Base-by-base conservation (phyloP, 2,329 filamentous ascomycete genomes). In the Nannizziopsis arthrosporioides region DNA sequence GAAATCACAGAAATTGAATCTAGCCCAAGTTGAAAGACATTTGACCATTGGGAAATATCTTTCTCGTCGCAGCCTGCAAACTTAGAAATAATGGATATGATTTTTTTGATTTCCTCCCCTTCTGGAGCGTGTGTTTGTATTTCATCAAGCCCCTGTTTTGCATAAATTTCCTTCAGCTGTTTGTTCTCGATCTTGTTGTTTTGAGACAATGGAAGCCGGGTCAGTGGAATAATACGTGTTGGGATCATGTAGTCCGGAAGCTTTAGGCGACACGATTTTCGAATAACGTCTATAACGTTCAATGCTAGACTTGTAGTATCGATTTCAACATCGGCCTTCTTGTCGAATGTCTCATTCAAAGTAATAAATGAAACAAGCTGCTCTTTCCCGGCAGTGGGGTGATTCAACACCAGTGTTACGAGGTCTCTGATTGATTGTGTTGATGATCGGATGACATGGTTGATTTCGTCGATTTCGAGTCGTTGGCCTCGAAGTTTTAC, bases 241-340 rank as follows among this genome's bases (percentile, higher is more conserved):
- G 89, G 90, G 1, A 95, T 77, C 89, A 95, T 95, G 62, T 95
- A 95, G 0, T 75, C 76, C 0, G 89, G 85, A 2, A 95, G 73
- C 17, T 72, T 78, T 1, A 76, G 69, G 31, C 76, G 75, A 56
- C 88, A 94, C n/a, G 78, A 76, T 18, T 74, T 68, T 54, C 74
- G 74, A 5, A 80, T 76, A 2, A 19, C 12, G 10, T 30, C 37
- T 27, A 50, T 15, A 27, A 43, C 18, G 1, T 34, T 14, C 6
- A 10, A 6, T 1, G 15, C 18, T 1, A 67, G 61, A 2, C 61
- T 54, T 2, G 59, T 59, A 3, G 69, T 66, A 3, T 79, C 67
- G 42, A 63, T 54, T 37, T 52, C 39, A 10, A 61, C 44, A 7
- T 54, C 30, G 1, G 51, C 46, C 5, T 57, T 34, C 17, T 41